Conservation (phyloP, 2,329 filamentous ascomycete species). For the Tolypocladium sp. region DNA sequence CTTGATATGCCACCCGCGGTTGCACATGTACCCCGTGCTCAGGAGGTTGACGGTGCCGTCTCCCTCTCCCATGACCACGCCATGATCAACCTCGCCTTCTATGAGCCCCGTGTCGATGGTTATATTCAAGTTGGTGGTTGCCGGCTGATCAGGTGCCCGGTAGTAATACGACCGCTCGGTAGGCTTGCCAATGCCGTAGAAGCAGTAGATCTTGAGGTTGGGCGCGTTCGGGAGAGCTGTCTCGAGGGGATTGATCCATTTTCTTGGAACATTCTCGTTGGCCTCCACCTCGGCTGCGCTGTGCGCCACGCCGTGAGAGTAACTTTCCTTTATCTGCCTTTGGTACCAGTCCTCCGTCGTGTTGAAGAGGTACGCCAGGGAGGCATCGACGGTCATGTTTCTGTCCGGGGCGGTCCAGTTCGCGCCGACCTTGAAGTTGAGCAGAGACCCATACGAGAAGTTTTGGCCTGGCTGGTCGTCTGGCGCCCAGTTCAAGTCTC, state of each 20-base stretch:
- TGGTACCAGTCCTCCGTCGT: slow-evolving; percentile 81
- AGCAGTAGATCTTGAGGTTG: slow-evolving; percentile 90
- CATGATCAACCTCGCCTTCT: slow-evolving; percentile 61
- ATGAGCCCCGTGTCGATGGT: slow-evolving; percentile 61
- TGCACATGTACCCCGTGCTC: slow-evolving; percentile 92
- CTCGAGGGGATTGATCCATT: slow-evolving; percentile 95
- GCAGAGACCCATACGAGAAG: slow-evolving; percentile 66
- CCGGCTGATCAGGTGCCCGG: slow-evolving; percentile 55
- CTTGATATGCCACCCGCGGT: slow-evolving; percentile 86
- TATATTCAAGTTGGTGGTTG: slow-evolving; percentile 60
- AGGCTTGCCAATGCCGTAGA: slow-evolving; percentile 90
- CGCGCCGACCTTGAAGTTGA: slow-evolving; percentile 67
- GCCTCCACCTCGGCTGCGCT: slow-evolving; percentile 71
- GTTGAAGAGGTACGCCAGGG: slow-evolving; percentile 68
- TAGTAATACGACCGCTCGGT: slow-evolving; percentile 94
- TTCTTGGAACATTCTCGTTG: slow-evolving; percentile 66
- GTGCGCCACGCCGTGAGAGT: slow-evolving; percentile 82
- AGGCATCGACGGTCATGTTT: slow-evolving; percentile 76
- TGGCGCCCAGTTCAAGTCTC: slow-evolving; percentile 76
- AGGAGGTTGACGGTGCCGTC: slow-evolving; percentile 94
- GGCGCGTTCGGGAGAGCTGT: slow-evolving; percentile 79
- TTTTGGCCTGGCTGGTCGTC: slow-evolving; percentile 72
- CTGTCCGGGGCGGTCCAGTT: slow-evolving; percentile 55
- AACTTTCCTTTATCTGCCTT: slow-evolving; percentile 61
- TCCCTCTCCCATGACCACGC: slow-evolving; percentile 91